Evolutionary conservation across 441 rosid species (phyloP).

Genomic region (Adansonia rubrostipa): DNA sequence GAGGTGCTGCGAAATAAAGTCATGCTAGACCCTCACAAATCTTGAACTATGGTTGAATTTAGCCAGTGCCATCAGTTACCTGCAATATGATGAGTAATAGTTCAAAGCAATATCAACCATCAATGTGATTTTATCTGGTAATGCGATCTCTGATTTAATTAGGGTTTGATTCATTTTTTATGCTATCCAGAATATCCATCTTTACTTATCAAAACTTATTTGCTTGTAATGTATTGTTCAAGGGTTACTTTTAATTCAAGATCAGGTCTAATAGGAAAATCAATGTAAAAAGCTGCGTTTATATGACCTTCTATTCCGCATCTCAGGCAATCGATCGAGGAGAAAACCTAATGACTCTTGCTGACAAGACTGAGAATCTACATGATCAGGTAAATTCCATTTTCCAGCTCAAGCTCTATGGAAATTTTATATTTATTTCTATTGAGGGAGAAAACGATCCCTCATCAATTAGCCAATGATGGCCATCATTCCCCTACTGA

Average conservation of each 20-base stretch:
- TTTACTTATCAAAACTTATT: background rate
- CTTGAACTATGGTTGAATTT: background rate
- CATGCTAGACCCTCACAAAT: background rate
- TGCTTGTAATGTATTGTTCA: background rate
- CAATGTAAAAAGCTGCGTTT: background rate
- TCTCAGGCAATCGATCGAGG: constrained; percentile 80
- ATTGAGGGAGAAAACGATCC: too few relatives aligned
- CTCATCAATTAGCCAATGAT: too few relatives aligned
- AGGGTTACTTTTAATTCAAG: background rate
- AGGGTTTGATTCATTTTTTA: background rate
- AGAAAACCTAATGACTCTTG: constrained; percentile 58
- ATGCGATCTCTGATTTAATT: background rate
- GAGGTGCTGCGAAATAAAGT: background rate
- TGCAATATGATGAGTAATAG: background rate
- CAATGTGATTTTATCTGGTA: background rate
- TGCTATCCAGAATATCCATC: background rate
- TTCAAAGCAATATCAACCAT: background rate
- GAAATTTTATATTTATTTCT: background rate
- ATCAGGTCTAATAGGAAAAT: background rate
- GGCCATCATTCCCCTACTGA: too few relatives aligned
- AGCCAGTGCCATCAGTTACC: background rate
- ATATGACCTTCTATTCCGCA: background rate
- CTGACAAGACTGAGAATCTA: constrained; percentile 70
- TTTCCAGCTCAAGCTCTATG: background rate
- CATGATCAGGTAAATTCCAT: constrained; percentile 59